Conservation (phyloP, 306 rosid genomes). For the Carpinus fangiana region DNA sequence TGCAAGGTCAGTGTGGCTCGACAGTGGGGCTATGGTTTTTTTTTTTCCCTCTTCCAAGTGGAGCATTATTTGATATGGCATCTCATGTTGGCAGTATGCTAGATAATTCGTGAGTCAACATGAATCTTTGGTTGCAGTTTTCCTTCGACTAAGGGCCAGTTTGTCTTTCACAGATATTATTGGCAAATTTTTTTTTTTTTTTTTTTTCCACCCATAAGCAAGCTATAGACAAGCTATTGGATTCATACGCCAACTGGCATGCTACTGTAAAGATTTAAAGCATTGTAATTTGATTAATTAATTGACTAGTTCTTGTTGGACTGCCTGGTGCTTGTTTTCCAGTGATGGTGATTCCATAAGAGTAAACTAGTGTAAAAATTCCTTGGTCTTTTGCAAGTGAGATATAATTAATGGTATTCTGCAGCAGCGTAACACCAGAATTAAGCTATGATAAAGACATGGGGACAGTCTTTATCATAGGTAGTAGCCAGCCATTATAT, state of each 20-base stretch:
- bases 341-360: not conserved
- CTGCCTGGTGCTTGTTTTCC: slow-evolving; percentile 11
- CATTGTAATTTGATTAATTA: slow-evolving; percentile 31
- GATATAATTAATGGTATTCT: not conserved
- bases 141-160: slow-evolving; percentile 31
- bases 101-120: slow-evolving; percentile 35
- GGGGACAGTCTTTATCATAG: no score
- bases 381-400: no score
- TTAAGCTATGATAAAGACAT: not conserved
- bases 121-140: slow-evolving; percentile 30
- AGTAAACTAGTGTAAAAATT: no score
- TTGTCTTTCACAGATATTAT: slow-evolving; percentile 18
- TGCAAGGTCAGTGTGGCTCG: slow-evolving; percentile 5
- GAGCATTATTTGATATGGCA: slow-evolving; percentile 20
- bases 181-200: slow-evolving; percentile 17
- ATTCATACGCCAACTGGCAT: slow-evolving; percentile 38
- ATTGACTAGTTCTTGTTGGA: slow-evolving; percentile 16
- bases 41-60: slow-evolving; percentile 22
- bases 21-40: not conserved
- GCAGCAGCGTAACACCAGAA: not conserved
- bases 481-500: not conserved
- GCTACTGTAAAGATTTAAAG: slow-evolving; percentile 49
- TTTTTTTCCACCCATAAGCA: slow-evolving; percentile 31
- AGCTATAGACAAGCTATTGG: slow-evolving; percentile 32
- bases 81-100: slow-evolving; percentile 21